phyloP scores from a whole-genome alignment of 306 rosid genomes.

The Cucumis melo region DNA sequence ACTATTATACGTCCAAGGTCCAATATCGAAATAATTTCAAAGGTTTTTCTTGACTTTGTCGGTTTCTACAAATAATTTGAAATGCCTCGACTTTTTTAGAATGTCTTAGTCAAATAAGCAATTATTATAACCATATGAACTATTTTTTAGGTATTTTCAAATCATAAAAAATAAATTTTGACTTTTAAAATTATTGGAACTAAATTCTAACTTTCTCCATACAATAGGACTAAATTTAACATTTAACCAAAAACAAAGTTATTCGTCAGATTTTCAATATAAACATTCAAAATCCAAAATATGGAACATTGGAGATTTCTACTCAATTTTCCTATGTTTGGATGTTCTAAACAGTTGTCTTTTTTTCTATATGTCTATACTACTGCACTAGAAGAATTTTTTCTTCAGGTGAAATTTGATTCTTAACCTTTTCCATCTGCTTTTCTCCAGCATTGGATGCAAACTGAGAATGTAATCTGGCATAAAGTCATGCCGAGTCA shows the following conservation, averaged over 20 bases:
- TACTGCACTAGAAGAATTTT: conserved; percentile 10
- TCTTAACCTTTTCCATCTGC: conserved; percentile 63
- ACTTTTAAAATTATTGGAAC: too few species aligned
- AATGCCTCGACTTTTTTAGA: too few species aligned
- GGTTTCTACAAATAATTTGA: too few species aligned
- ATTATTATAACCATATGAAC: too few species aligned
- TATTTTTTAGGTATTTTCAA: too few species aligned
- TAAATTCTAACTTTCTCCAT: too few species aligned
- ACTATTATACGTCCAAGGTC: too few species aligned
- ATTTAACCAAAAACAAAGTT: neutral
- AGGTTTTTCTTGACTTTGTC: too few species aligned
- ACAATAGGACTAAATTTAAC: too few species aligned
- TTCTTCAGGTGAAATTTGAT: conserved; percentile 20
- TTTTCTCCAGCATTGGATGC: conserved; percentile 53
- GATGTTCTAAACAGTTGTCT: neutral
- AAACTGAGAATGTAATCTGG: conserved; percentile 64
- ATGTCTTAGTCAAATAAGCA: too few species aligned
- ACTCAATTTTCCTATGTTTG: neutral
- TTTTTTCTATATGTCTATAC: neutral
- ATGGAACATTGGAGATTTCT: neutral
- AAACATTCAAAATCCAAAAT: neutral
- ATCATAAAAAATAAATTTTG: too few species aligned
- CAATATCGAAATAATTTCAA: too few species aligned
- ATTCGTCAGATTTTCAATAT: neutral
- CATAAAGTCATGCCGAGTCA: conserved; percentile 87